Conservation (phyloP, 768 basidiomycete species). For the Nevesoporus exiguus region DNA sequence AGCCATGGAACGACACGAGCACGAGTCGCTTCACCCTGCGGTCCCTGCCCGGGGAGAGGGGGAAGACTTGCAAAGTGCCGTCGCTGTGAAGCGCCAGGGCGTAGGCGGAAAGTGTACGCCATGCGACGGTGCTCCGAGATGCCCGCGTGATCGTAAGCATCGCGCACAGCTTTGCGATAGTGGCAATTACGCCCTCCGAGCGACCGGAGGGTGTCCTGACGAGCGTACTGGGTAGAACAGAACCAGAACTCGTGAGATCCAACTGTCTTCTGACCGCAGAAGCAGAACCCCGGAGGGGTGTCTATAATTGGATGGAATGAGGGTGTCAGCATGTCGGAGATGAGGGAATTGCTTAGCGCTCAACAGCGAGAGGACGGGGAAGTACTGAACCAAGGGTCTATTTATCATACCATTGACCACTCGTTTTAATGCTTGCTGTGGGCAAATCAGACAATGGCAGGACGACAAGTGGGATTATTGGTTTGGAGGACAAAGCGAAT, state of each 20-base stretch:
- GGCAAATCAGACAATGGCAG: too few relatives aligned
- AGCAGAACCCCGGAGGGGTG: slow-evolving; percentile 16
- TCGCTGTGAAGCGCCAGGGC: too few relatives aligned
- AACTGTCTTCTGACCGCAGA: slow-evolving; percentile 24
- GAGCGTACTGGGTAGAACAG: slow-evolving; percentile 29
- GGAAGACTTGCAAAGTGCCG: too few relatives aligned
- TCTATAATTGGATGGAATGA: slow-evolving; percentile 10
- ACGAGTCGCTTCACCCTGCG: too few relatives aligned
- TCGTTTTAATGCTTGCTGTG: slow-evolving; percentile 14
- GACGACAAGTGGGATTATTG: neutral
- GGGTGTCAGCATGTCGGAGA: slow-evolving; percentile 1
- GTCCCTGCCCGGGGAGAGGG: too few relatives aligned
- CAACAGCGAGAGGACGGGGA: neutral
- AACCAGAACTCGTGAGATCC: slow-evolving; percentile 29
- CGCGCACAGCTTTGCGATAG: slow-evolving; percentile 23
- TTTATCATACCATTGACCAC: slow-evolving; percentile 11
- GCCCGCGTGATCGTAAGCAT: slow-evolving; percentile 13
- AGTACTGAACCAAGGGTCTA: neutral
- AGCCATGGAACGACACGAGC: too few relatives aligned
- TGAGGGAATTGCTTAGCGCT: neutral
- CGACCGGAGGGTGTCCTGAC: slow-evolving; percentile 25
- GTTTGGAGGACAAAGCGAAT: slow-evolving; percentile 11
- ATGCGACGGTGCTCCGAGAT: slow-evolving; percentile 5
- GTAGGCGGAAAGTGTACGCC: slow-evolving; percentile 4
- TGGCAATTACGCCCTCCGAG: slow-evolving; percentile 22